Evolutionary conservation across 108 stramenopile species (phyloP).

Genomic region (Skeletonema grethae): DNA sequence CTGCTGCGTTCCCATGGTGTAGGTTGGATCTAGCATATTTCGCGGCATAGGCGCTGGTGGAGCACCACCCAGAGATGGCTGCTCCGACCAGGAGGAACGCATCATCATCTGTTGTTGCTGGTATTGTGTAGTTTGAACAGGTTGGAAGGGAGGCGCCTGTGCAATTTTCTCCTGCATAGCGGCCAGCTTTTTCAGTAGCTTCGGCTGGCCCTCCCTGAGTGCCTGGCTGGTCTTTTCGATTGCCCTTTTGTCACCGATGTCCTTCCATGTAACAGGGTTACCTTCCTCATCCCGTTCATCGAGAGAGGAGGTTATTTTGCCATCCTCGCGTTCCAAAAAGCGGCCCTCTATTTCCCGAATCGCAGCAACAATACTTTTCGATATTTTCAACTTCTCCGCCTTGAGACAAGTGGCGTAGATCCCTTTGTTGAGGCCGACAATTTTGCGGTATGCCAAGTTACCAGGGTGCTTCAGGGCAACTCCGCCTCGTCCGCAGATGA

Average conservation of each 20-base stretch:
- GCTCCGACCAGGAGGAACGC: background rate
- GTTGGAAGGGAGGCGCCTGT: background rate
- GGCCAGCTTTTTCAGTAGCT: conserved; percentile 36
- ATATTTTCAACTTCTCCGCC: conserved; percentile 48
- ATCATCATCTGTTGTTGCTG: background rate
- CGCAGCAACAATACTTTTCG: conserved; percentile 49
- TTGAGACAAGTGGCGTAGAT: conserved; percentile 56
- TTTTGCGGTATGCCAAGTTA: conserved; percentile 54
- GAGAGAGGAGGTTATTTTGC: conserved; percentile 31
- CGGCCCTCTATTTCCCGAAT: conserved; percentile 51
- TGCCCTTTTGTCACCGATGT: conserved; percentile 55
- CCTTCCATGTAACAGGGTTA: conserved; percentile 43
- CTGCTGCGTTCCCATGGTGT: background rate
- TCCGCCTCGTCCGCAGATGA: conserved; percentile 58
- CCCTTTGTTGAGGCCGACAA: conserved; percentile 46
- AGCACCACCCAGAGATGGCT: background rate
- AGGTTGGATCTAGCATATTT: background rate
- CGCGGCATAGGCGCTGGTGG: background rate
- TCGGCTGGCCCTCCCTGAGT: conserved; percentile 54
- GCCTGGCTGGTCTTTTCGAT: conserved; percentile 58
- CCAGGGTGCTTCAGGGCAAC: conserved; percentile 52
- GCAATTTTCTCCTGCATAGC: background rate
- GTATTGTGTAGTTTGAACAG: background rate
- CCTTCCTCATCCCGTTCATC: conserved; percentile 34
- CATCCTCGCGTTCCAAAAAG: conserved; percentile 52